phyloP scores from a whole-genome alignment of 768 basidiomycete species.

The Baorangia bicolor region DNA sequence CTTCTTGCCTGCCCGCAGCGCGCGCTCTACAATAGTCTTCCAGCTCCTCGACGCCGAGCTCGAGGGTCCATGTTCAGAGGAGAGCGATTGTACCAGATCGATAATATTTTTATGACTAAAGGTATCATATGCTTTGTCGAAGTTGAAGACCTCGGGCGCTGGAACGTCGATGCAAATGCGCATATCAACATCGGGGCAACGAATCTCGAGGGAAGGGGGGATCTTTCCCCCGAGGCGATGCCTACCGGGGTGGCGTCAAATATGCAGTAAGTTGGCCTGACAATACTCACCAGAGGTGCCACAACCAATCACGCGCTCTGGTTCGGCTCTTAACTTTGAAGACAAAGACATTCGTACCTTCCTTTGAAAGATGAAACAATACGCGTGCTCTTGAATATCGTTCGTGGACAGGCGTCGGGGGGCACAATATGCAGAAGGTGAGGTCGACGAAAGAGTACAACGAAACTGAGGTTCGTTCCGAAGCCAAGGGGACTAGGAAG shows the following conservation, averaged over 20 bases:
- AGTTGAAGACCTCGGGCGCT: constrained; percentile 37
- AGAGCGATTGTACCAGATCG: constrained; percentile 51
- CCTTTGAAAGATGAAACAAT: constrained; percentile 49
- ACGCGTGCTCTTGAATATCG: constrained; percentile 43
- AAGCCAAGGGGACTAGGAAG: constrained; percentile 71
- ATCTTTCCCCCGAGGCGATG: constrained; percentile 69
- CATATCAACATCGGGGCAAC: constrained; percentile 64
- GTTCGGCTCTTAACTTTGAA: constrained; percentile 80
- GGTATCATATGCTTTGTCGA: constrained; percentile 41
- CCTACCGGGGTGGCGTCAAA: constrained; percentile 41
- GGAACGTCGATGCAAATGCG: constrained; percentile 74
- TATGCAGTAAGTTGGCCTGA: neutral
- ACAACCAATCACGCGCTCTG: constrained; percentile 84
- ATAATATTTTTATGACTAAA: constrained; percentile 66
- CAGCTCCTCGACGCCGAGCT: constrained; percentile 45
- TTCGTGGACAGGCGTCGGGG: constrained; percentile 46
- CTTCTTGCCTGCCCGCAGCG: constrained; percentile 51
- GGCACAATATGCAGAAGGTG: constrained; percentile 74
- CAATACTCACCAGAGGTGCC: constrained; percentile 70
- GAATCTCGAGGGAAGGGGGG: constrained; percentile 67
- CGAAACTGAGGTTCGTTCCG: constrained; percentile 65
- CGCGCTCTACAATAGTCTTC: constrained; percentile 55
- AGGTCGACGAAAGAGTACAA: constrained; percentile 87
- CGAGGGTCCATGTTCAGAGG: constrained; percentile 39
- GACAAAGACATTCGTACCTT: constrained; percentile 83